Conservation (phyloP, 2,329 filamentous ascomycete species). For the Fusarium sp. region DNA sequence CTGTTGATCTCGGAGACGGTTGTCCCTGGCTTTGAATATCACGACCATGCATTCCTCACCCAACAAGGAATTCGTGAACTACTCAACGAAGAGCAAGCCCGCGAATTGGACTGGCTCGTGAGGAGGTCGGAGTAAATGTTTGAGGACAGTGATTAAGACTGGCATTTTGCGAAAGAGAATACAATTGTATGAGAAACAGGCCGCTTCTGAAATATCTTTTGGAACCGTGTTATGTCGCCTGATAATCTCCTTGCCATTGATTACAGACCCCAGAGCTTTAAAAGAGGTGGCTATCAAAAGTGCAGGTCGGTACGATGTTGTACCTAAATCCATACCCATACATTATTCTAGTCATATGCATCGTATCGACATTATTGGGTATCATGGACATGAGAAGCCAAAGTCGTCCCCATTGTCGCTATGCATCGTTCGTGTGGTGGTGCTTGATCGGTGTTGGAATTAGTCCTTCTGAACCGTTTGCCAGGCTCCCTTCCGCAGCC, state of each 20-base stretch:
- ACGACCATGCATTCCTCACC: conserved; percentile 73
- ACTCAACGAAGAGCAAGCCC: conserved; percentile 59
- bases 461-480: neutral
- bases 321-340: conserved; percentile 10
- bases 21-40: conserved; percentile 73
- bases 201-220: neutral
- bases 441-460: neutral
- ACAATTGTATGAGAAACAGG: neutral
- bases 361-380: conserved; percentile 40
- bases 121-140: conserved; percentile 30
- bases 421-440: neutral
- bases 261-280: neutral
- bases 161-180: neutral
- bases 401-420: conserved; percentile 9
- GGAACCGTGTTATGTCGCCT: neutral
- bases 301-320: neutral
- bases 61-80: conserved; percentile 60
- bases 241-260: neutral
- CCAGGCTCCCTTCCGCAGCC: neutral
- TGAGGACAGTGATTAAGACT: neutral
- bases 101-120: conserved; percentile 59
- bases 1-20: conserved; percentile 75
- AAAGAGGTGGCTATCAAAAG: neutral
- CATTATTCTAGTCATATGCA: conserved; percentile 34
- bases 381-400: conserved; percentile 34